Percentiles rank a stretch among this genome's conserved stretches.
phyloP scores from a whole-genome alignment of 768 basidiomycete genomes.

The Podaxis mareebaensis region DNA sequence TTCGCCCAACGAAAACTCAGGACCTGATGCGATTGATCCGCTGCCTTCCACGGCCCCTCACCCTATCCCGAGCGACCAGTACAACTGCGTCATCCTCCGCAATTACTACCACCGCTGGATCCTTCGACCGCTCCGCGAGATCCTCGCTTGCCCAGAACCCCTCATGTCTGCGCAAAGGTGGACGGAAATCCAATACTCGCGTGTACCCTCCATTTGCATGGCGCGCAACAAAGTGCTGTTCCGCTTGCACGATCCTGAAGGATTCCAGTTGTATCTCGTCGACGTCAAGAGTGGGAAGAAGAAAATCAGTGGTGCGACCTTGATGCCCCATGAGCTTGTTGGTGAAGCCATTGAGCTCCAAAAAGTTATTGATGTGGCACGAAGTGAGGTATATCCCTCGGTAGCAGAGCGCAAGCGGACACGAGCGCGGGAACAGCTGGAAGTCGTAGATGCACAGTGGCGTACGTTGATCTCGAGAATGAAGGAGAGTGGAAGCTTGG shows the following conservation, averaged over 20 bases:
- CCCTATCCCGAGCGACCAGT: conserved; percentile 22
- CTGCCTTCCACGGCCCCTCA: conserved; percentile 1
- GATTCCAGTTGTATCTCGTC: conserved; percentile 59
- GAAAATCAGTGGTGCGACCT: conserved; percentile 64
- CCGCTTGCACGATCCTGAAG: conserved; percentile 53
- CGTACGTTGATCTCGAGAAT: conserved; percentile 53
- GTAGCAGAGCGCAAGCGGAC: conserved; percentile 28
- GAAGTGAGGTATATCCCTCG: conserved; percentile 20
- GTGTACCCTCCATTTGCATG: conserved; percentile 68
- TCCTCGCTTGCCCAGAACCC: conserved; percentile 50
- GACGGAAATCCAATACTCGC: conserved; percentile 55
- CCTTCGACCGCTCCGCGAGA: conserved; percentile 54
- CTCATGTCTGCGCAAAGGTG: conserved; percentile 63
- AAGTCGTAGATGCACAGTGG: conserved; percentile 69
- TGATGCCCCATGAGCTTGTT: conserved; percentile 65
- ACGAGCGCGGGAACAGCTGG: conserved; percentile 34
- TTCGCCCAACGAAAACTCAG: conserved; percentile 25
- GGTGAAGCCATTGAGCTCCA: conserved; percentile 30
- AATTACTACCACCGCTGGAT: conserved; percentile 60
- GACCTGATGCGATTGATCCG: conserved; percentile 31
- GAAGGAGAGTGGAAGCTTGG: conserved; percentile 50
- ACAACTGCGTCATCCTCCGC: conserved; percentile 45
- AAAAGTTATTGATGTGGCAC: neutral
- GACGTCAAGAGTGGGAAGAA: conserved; percentile 56
- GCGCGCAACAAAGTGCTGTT: conserved; percentile 54